These are phyloP conservation scores for Lactarius vividus DNA, from an alignment of 768 basidiomycete species.

Conservation along the genomic window DNA sequence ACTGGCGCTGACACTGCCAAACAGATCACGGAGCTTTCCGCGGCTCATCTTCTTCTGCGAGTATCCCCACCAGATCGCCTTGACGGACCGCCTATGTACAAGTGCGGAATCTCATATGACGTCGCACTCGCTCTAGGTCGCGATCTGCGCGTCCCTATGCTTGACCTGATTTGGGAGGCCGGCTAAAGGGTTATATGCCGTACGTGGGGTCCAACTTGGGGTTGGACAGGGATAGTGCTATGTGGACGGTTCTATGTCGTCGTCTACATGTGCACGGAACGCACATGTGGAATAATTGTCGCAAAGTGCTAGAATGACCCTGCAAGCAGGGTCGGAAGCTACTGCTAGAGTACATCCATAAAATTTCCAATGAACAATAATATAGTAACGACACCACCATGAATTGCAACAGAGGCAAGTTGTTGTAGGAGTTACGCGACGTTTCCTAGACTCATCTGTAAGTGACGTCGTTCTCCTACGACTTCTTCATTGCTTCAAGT, in stretches of 20 bases:
- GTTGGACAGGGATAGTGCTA: not conserved
- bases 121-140: conserved; percentile 53
- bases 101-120: conserved; percentile 67
- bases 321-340: not conserved
- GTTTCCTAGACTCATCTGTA: not conserved
- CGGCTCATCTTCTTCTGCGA: conserved; percentile 64
- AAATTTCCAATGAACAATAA: not conserved
- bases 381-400: not conserved
- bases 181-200: not conserved
- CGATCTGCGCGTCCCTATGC: conserved; percentile 55
- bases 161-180: conserved; percentile 67
- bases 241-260: not conserved
- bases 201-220: not conserved
- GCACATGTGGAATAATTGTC: not conserved
- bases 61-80: conserved; percentile 58
- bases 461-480: not conserved
- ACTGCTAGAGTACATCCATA: too few species aligned
- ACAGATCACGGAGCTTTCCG: conserved; percentile 65
- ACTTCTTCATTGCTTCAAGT: not conserved
- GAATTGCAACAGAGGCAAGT: not conserved
- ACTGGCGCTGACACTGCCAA: not conserved
- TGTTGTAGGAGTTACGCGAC: not conserved
- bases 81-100: conserved; percentile 70
- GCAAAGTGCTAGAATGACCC: not conserved
- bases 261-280: too few species aligned